Evolutionary conservation across 805 yeast species (phyloP).

Genomic region (Saturnispora hagleri): DNA sequence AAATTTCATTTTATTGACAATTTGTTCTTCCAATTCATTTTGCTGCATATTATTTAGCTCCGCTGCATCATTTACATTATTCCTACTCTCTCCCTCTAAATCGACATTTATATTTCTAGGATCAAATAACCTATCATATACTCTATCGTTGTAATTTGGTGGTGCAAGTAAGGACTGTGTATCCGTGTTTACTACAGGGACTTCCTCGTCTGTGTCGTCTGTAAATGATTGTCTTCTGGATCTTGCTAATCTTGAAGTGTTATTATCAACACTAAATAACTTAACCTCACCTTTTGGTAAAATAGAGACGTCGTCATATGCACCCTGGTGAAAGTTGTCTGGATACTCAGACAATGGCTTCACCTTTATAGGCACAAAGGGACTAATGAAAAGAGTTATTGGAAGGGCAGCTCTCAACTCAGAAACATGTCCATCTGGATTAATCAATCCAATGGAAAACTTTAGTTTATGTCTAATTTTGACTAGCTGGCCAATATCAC

Average conservation of each 20-base stretch:
- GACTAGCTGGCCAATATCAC: constrained; percentile 56
- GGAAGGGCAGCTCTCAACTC: constrained; percentile 90
- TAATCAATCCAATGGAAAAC: constrained; percentile 66
- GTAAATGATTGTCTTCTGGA: constrained; percentile 2
- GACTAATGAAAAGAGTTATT: constrained; percentile 42
- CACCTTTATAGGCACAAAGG: constrained; percentile 68
- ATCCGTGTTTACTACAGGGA: constrained; percentile 14
- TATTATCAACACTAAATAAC: constrained; percentile 20
- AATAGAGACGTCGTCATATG: constrained; percentile 22
- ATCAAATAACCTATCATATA: constrained; percentile 64
- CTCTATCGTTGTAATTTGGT: constrained; percentile 73
- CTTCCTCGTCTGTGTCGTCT: constrained; percentile 6
- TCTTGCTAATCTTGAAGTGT: constrained; percentile 6
- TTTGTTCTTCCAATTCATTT: background rate
- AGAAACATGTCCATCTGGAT: constrained; percentile 89
- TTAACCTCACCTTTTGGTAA: constrained; percentile 22
- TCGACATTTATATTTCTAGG: background rate
- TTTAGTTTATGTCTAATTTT: constrained; percentile 86
- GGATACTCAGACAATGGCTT: constrained; percentile 25
- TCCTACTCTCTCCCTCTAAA: background rate
- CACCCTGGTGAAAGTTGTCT: constrained; percentile 14
- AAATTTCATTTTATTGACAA: background rate
- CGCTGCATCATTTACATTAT: background rate
- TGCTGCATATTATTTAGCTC: background rate
- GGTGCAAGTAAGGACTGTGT: constrained; percentile 60